Evolutionary conservation across 83 land plant species (phyloP).

Genomic region (Isoetes engelmannii): DNA sequence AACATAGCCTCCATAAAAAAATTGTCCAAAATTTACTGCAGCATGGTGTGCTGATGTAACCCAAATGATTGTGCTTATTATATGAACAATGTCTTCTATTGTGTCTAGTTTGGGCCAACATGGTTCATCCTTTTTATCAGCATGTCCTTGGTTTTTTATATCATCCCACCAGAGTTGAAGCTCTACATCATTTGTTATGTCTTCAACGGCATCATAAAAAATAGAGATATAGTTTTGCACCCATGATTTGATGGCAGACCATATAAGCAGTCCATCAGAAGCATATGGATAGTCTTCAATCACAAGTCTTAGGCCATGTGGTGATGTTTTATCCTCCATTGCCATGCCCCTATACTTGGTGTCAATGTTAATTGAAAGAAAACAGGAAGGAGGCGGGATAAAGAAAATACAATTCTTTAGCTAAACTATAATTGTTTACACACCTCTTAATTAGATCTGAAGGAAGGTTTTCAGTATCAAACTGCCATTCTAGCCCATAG

Average conservation of each 20-base stretch:
- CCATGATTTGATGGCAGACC: conserved; percentile 17
- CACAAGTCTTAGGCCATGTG: conserved; percentile 12
- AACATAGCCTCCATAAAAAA: conserved; percentile 66
- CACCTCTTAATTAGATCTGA: conserved; percentile 64
- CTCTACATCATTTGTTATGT: not conserved
- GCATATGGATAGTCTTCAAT: conserved; percentile 22
- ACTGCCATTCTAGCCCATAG: conserved; percentile 55
- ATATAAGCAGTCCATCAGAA: conserved; percentile 16
- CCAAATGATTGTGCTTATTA: conserved; percentile 66
- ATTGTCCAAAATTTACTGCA: conserved; percentile 77
- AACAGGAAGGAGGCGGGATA: not conserved
- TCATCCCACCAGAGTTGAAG: conserved; percentile 30
- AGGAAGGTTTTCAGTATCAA: conserved; percentile 69
- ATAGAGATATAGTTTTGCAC: conserved; percentile 11
- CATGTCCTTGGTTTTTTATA: conserved; percentile 54
- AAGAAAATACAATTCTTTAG: not conserved
- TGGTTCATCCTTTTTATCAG: conserved; percentile 50
- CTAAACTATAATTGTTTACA: no score
- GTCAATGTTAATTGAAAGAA: not conserved
- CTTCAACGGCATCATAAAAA: not conserved
- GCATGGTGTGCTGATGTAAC: conserved; percentile 72
- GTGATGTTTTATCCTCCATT: not conserved
- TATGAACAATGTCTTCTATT: conserved; percentile 40
- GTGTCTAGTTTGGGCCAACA: conserved; percentile 71
- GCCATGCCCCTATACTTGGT: conserved; percentile 18